Percentiles rank a stretch among this genome's conserved stretches.
Evolutionary conservation across 202 grass and related monocot species (phyloP).

Genomic region (Setaria italica): DNA sequence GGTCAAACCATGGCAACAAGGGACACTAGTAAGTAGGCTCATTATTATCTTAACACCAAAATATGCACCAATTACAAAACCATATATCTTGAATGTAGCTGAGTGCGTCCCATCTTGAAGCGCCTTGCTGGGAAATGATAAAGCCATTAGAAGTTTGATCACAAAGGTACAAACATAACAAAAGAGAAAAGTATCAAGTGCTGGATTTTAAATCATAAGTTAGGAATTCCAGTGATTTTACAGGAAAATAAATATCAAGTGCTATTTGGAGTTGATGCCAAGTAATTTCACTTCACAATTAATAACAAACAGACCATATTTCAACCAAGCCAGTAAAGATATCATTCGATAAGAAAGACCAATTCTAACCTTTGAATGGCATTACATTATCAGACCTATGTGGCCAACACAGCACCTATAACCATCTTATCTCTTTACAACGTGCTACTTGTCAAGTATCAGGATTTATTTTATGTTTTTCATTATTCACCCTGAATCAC

Average conservation of each 20-base stretch:
- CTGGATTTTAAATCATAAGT: background rate
- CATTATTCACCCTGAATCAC: background rate
- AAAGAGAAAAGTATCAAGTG: background rate
- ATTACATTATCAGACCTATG: background rate
- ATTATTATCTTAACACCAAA: slow-evolving; percentile 69
- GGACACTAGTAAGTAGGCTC: slow-evolving; percentile 67
- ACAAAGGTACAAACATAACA: slow-evolving; percentile 5
- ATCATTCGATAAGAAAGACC: background rate
- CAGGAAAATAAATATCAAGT: slow-evolving; percentile 14
- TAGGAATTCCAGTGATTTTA: slow-evolving; percentile 3
- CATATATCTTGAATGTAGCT: slow-evolving; percentile 87
- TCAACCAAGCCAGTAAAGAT: background rate
- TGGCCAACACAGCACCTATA: background rate
- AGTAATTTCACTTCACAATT: background rate
- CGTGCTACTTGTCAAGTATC: background rate
- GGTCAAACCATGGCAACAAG: slow-evolving; percentile 76
- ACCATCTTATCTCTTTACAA: slow-evolving; percentile 16
- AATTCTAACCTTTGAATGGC: background rate
- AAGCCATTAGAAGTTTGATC: slow-evolving; percentile 45
- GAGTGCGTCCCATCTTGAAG: slow-evolving; percentile 74
- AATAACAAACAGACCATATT: background rate
- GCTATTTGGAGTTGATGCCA: background rate
- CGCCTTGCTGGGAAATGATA: slow-evolving; percentile 71
- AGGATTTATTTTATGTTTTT: background rate
- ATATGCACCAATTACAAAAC: slow-evolving; percentile 76